phyloP scores from a whole-genome alignment of 768 basidiomycete species.

The Stropharia rugosoannulata region DNA sequence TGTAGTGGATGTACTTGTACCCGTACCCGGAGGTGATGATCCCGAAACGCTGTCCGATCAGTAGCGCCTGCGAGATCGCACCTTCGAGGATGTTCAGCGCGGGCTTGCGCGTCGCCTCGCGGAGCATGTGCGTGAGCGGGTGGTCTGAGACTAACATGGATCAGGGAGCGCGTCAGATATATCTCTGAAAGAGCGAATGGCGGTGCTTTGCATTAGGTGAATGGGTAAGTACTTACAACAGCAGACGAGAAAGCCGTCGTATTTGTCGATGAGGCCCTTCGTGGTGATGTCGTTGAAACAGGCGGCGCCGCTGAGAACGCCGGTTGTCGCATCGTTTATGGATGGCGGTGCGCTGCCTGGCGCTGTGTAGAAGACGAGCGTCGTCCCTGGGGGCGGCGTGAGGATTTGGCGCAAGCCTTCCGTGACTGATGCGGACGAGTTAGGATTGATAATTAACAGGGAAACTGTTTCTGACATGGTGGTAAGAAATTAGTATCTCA shows the following conservation, averaged over 20 bases:
- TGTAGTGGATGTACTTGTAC: slow-evolving; percentile 30
- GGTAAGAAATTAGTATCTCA: not conserved
- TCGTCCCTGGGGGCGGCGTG: slow-evolving; percentile 24
- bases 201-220: no score
- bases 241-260: slow-evolving; percentile 37
- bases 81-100: slow-evolving; percentile 35
- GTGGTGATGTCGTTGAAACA: slow-evolving; percentile 28
- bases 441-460: slow-evolving; percentile 37
- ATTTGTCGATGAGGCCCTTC: slow-evolving; percentile 23
- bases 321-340: slow-evolving; percentile 32
- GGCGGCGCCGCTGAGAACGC: slow-evolving; percentile 25
- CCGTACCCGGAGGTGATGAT: slow-evolving; percentile 35
- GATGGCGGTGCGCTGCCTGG: slow-evolving; percentile 28
- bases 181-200: no score
- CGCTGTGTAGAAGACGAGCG: slow-evolving; percentile 32
- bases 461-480: slow-evolving; percentile 13
- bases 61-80: slow-evolving; percentile 29
- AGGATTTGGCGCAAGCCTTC: slow-evolving; percentile 25
- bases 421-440: slow-evolving; percentile 34
- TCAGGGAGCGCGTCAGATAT: no score
- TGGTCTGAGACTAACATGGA: slow-evolving; percentile 32
- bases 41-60: slow-evolving; percentile 35
- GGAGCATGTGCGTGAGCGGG: slow-evolving; percentile 32
- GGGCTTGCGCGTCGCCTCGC: slow-evolving; percentile 30
- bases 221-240: slow-evolving; percentile 27